Conservation (phyloP, 2,329 filamentous ascomycete species). For the Grosmannia clavigera region DNA sequence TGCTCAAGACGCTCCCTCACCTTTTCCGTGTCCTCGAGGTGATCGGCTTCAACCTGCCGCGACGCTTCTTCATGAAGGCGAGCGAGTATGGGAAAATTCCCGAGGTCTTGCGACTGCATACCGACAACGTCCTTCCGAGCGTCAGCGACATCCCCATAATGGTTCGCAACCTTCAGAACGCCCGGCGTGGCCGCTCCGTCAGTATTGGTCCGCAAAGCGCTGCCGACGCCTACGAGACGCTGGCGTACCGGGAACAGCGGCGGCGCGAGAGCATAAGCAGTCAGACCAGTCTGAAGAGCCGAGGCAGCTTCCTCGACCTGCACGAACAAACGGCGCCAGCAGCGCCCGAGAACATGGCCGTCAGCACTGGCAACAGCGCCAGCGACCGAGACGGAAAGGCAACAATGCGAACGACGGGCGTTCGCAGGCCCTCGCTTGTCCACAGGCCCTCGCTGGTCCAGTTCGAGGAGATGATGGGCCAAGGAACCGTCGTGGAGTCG, state of each 20-base stretch:
- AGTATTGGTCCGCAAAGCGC: conserved; percentile 91
- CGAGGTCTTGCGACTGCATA: conserved; percentile 49
- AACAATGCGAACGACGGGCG: conserved; percentile 8
- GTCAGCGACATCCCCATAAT: conserved; percentile 80
- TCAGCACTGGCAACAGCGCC: conserved; percentile 14
- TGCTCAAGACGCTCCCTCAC: conserved; percentile 69
- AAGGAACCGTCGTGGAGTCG: conserved; percentile 36
- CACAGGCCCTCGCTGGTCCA: conserved; percentile 41
- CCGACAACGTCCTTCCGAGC: conserved; percentile 79
- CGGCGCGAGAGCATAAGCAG: conserved; percentile 42
- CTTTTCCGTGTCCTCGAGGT: conserved; percentile 78
- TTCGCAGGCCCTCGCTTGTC: conserved; percentile 21
- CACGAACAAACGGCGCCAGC: conserved; percentile 16
- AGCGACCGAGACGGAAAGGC: conserved; percentile 11
- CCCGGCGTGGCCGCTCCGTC: conserved; percentile 59
- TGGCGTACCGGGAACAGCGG: conserved; percentile 70
- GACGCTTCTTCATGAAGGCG: conserved; percentile 82
- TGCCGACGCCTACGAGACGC: conserved; percentile 88
- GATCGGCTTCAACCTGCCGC: conserved; percentile 65
- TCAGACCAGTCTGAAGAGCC: conserved; percentile 34
- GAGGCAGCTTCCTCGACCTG: conserved; percentile 30
- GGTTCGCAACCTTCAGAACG: conserved; percentile 64
- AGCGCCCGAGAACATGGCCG: not conserved
- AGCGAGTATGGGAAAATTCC: conserved; percentile 84
- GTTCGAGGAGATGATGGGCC: conserved; percentile 64